phyloP scores from a whole-genome alignment of 2,329 filamentous ascomycete genomes.

The Trematosphaeria pertusa region DNA sequence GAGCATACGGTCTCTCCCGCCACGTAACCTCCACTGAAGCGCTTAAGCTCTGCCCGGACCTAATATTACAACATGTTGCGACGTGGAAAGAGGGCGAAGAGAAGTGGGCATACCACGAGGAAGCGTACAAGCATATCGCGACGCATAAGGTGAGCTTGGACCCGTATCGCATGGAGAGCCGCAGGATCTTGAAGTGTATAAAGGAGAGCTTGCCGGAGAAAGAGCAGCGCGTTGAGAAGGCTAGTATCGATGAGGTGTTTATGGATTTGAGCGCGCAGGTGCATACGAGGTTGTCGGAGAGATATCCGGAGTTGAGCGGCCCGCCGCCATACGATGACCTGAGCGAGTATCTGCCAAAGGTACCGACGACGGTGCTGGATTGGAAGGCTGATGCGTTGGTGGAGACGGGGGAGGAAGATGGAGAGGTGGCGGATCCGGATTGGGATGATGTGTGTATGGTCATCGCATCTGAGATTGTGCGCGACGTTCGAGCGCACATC shows the following conservation, averaged over 20 bases:
- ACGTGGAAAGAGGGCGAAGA: slow-evolving; percentile 93
- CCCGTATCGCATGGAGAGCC: slow-evolving; percentile 84
- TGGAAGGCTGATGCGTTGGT: slow-evolving; percentile 86
- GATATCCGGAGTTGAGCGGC: slow-evolving; percentile 75
- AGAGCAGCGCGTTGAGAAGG: slow-evolving; percentile 84
- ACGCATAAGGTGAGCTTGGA: slow-evolving; percentile 95
- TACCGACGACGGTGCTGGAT: slow-evolving; percentile 75
- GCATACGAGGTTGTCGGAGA: slow-evolving; percentile 73
- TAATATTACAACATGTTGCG: slow-evolving; percentile 90
- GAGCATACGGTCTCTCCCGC: slow-evolving; percentile 77
- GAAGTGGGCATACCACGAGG: slow-evolving; percentile 88
- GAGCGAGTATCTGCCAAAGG: slow-evolving; percentile 73
- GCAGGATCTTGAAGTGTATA: slow-evolving; percentile 80
- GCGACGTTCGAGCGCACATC: slow-evolving; percentile 73
- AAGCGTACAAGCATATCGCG: slow-evolving; percentile 78
- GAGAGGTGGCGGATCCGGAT: slow-evolving; percentile 82
- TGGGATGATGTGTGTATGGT: slow-evolving; percentile 94
- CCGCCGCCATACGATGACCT: slow-evolving; percentile 77
- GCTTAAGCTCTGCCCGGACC: slow-evolving; percentile 80
- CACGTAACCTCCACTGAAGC: slow-evolving; percentile 84
- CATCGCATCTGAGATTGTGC: slow-evolving; percentile 87
- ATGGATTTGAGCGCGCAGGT: slow-evolving; percentile 88
- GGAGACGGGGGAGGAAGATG: slow-evolving; percentile 75
- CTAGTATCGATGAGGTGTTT: slow-evolving; percentile 94
- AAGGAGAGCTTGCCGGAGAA: slow-evolving; percentile 72